A percentile compares a stretch with the other conserved stretches of the same genome.
Conservation (phyloP, 495 filamentous ascomycete species). For the Aspergillus hancockii region DNA sequence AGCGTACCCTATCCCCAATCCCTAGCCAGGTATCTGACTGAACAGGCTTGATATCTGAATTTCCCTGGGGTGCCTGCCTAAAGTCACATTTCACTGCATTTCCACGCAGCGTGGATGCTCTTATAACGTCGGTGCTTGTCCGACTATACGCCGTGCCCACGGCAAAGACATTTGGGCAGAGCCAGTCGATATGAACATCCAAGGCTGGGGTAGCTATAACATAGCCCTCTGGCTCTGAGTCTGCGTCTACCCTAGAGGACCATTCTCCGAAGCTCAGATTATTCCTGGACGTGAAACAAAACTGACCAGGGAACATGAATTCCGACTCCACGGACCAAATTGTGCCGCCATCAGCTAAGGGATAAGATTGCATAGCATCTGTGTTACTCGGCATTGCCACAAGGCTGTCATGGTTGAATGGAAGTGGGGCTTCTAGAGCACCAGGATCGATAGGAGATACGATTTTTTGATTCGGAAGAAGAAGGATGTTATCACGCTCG, state of each 20-base stretch:
- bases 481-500: constrained; percentile 23
- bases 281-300: constrained; percentile 47
- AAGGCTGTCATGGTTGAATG: constrained; percentile 10
- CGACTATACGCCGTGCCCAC: constrained; percentile 5
- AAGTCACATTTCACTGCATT: constrained; percentile 30
- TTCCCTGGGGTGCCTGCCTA: constrained; percentile 18
- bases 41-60: constrained; percentile 14
- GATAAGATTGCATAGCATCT: not conserved
- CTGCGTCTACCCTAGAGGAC: constrained; percentile 46
- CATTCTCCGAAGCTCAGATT: constrained; percentile 52
- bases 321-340: constrained; percentile 18
- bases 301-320: constrained; percentile 45
- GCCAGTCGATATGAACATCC: constrained; percentile 50
- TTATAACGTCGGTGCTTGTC: constrained; percentile 15
- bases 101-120: constrained; percentile 23
- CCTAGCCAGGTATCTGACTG: constrained; percentile 23
- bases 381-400: constrained; percentile 12
- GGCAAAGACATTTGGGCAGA: constrained; percentile 44
- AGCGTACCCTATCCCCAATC: constrained; percentile 51
- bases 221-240: constrained; percentile 40
- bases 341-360: constrained; percentile 6
- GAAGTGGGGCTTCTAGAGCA: constrained; percentile 16
- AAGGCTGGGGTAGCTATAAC: constrained; percentile 49
- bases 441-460: constrained; percentile 15
- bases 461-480: constrained; percentile 18